phyloP scores from a whole-genome alignment of 371 early-diverging fungal genomes.

The Rhizopus stolonifer region DNA sequence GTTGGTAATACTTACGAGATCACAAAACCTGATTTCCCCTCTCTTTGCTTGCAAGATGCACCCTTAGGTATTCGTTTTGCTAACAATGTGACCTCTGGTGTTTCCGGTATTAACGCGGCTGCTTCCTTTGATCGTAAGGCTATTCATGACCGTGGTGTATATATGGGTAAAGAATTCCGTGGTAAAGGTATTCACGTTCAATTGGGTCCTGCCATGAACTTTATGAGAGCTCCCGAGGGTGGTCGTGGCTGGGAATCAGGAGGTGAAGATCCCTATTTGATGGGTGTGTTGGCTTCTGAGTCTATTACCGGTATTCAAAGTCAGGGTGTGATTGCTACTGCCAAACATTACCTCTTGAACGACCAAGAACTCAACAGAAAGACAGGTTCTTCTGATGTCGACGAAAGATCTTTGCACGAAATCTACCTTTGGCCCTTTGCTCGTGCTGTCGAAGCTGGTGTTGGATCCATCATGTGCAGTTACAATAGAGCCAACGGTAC shows the following conservation, averaged over 20 bases:
- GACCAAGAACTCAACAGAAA: conserved; percentile 42
- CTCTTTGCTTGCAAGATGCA: conserved; percentile 57
- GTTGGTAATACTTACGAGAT: conserved; percentile 48
- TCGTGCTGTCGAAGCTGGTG: conserved; percentile 53
- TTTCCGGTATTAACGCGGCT: conserved; percentile 51
- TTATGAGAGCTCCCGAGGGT: conserved; percentile 42
- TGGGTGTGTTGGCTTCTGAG: conserved; percentile 33
- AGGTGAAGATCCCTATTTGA: conserved; percentile 62
- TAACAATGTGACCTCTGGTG: conserved; percentile 40
- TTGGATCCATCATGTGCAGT: conserved; percentile 56
- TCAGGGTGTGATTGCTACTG: conserved; percentile 47
- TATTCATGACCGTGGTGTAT: conserved; percentile 42
- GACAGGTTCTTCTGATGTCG: conserved; percentile 29
- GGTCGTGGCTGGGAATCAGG: conserved; percentile 63
- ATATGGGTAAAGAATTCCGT: conserved; percentile 56
- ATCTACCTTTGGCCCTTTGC: conserved; percentile 59
- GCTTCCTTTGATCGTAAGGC: conserved; percentile 51
- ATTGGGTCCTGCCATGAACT: conserved; percentile 52
- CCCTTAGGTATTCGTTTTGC: conserved; percentile 51
- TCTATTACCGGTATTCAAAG: conserved; percentile 37
- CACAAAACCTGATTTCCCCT: conserved; percentile 47
- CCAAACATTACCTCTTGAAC: conserved; percentile 50
- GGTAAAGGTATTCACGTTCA: conserved; percentile 48
- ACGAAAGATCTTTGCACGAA: conserved; percentile 57
- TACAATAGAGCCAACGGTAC: conserved; percentile 54